Evolutionary conservation across 257 asterid genomes (phyloP), one percentile per base, ranked within the genome.

Genomic region (Verbena officinalis): DNA sequence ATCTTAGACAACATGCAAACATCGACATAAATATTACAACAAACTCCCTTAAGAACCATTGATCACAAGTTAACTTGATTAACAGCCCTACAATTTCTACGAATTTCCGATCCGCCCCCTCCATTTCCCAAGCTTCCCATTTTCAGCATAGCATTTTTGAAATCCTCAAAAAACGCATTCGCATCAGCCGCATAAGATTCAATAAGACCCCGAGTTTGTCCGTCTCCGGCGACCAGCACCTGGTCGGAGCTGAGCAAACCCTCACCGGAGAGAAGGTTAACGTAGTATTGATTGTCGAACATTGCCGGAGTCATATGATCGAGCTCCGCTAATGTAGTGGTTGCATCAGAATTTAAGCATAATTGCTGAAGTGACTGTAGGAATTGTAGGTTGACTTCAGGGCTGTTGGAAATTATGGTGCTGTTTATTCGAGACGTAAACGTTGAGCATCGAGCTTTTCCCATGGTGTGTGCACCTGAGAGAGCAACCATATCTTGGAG

Each of bases 391-490:
- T 81, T 82, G 1, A 79, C 73, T 0, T 76, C 80, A 0, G 83
- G 82, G 10, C 73, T 20, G 34, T 34, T 64, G 44, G 68, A 21
- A 17, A 61, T 62, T 39, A 43, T 58, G 30, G 31, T 55, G n/a
- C 62, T 55, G 48, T 69, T 80, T 31, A 85, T 65, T 15, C 96
- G 81, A 9, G 80, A 61, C 57, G 42, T 70, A 27, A 93, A 89
- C 3, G 95, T 76, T 0, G 88, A 75, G 76, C 98, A 92, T 19
- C 96, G 83, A 4, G 95, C 98, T 70, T 83, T 87, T 7, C 97
- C 97, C 67, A 89, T 56, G 6, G 98, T 92, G 81, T 89, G 97
- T 0, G 97, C 96, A 16, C 95, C 96, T 84, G 79, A 89, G 36
- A 92, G 97, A 0, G 96, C 83, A 23, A 92, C 84, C 84, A 89